Evolutionary conservation across 352 stramenopile species (phyloP), one percentile per base, ranked within the genome.

Genomic region (Phytophthora idaei): DNA sequence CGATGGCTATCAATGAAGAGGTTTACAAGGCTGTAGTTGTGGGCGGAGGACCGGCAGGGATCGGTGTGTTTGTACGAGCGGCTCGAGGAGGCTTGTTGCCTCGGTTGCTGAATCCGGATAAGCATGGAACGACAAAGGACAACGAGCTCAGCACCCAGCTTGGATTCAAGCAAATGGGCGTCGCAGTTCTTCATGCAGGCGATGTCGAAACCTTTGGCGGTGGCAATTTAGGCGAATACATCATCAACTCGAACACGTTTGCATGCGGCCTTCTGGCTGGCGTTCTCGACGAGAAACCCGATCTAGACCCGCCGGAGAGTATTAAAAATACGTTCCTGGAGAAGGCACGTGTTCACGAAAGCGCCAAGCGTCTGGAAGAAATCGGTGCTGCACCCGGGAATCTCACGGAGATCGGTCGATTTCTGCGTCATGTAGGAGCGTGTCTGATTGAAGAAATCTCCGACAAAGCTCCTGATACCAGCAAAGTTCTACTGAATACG

Each of bases 181-280:
- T 92, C 7, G 80, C 76, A 25, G 67, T 93, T 36, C 55, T 95
- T 29, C 87, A 95, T 61, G 77, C 81, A 31, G 83, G 81, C 1
- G 76, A 88, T 32, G 59, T 59, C 4, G 64, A 60, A 7, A 85
- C 69, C 0, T 90, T 94, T 48, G 88, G 86, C 0, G 73, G 71
- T 4, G 88, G 86, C 28, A 92, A 90, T 44, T 77, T 96, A 21
- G 85, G 86, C 31, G 57, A 77, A 25, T 96, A 93, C 55, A 73
- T 89, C 25, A 96, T 94, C 73, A 94, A 96, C 69, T 93, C 83
- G 3, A 96, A 96, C 64, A 95, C 85, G 14, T 93, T 93, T 53
- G 87, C 83, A 0, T 90, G 78, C 48, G 90, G 84, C 29, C 56
- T 96, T 28, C 50, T 92, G 1, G 82, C 76, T 7, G 92, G 88